Evolutionary conservation across 1,284 basidiomycete genomes (phyloP), one percentile per base, ranked within the genome.

Genomic region (Apiotrichum porosum): DNA sequence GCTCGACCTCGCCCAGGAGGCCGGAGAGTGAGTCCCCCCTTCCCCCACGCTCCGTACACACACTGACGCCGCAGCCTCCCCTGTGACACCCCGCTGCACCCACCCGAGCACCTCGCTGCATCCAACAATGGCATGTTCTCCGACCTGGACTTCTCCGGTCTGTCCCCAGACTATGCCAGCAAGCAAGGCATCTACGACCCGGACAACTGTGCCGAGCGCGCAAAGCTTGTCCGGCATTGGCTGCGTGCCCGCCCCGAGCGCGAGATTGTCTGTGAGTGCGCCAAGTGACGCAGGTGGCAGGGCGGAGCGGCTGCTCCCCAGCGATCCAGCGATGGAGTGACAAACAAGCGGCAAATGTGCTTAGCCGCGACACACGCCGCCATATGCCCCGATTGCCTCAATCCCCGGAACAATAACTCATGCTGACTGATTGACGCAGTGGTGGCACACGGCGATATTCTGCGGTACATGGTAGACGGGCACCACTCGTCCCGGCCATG

Each of bases 371-470:
- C n/a, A n/a, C n/a, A n/a, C n/a, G n/a, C n/a, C n/a, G n/a, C n/a
- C n/a, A n/a, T n/a, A n/a, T n/a, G n/a, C n/a, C n/a, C n/a, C n/a
- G n/a, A n/a, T n/a, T n/a, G n/a, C n/a, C n/a, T n/a, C n/a, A n/a
- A n/a, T n/a, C n/a, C n/a, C n/a, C n/a, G n/a, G n/a, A n/a, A n/a
- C n/a, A n/a, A n/a, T n/a, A n/a, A n/a, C n/a, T n/a, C n/a, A n/a
- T n/a, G n/a, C n/a, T n/a, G n/a, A n/a, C n/a, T n/a, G n/a, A n/a
- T 6, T n/a, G 17, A 15, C 8, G 15, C 43, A 61, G 65, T 75
- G 30, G 71, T 73, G 6, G 71, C 73, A 6, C 73, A 75, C 51
- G 72, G 73, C 1, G 72, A 74, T 44, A 69, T 75, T 21, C 48
- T 75, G 24, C 55, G 73, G 30, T 57, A 60, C 50, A 54, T 75